A percentile compares a stretch with the other conserved stretches of the same genome.
phyloP scores from a whole-genome alignment of 2,329 filamentous ascomycete species.

The Tolypocladium inflatum region DNA sequence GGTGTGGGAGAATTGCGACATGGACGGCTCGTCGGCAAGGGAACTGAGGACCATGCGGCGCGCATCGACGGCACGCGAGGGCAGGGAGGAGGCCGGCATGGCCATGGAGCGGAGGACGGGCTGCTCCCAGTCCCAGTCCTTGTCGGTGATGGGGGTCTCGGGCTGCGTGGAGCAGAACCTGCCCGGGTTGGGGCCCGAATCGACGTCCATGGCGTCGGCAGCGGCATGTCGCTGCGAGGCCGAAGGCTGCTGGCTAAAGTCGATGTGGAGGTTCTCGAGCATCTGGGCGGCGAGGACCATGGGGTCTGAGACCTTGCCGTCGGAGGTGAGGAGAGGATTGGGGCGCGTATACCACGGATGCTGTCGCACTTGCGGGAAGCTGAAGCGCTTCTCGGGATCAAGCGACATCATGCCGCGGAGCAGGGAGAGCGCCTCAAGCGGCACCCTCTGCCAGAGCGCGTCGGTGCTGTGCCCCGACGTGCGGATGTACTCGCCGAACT shows the following conservation, averaged over 20 bases:
- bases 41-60: constrained; percentile 43
- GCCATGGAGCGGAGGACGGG: constrained; percentile 49
- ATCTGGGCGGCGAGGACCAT: constrained; percentile 86
- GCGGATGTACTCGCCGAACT: constrained; percentile 79
- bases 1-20: constrained; percentile 73
- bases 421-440: constrained; percentile 64
- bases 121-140: constrained; percentile 80
- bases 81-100: constrained; percentile 25
- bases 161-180: constrained; percentile 77
- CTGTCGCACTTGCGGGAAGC: constrained; percentile 74
- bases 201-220: constrained; percentile 60
- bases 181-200: constrained; percentile 35
- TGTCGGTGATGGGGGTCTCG: constrained; percentile 64
- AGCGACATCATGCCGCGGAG: constrained; percentile 90
- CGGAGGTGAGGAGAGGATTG: constrained; percentile 65
- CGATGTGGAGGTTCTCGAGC: constrained; percentile 83
- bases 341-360: constrained; percentile 90
- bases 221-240: constrained; percentile 29
- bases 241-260: constrained; percentile 63
- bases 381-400: constrained; percentile 65
- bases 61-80: constrained; percentile 20
- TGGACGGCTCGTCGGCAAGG: constrained; percentile 77
- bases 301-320: constrained; percentile 69
- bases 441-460: constrained; percentile 74
- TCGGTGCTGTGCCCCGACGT: constrained; percentile 76